phyloP scores from a whole-genome alignment of 2,329 filamentous ascomycete species.

The Pseudogymnoascus sp. region DNA sequence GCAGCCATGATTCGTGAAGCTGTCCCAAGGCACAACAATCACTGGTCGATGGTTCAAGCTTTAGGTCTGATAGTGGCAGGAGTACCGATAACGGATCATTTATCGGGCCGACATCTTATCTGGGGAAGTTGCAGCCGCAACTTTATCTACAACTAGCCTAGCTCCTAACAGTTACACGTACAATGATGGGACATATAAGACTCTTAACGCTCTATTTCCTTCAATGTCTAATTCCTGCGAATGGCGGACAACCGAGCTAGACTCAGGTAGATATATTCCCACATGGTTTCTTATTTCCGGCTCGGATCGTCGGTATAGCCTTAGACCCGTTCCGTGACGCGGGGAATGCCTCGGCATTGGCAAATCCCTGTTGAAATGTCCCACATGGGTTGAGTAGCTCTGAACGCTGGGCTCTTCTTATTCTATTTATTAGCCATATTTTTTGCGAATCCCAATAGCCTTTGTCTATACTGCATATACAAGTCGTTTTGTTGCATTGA shows the following conservation, averaged over 20 bases:
- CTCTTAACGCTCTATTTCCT: neutral
- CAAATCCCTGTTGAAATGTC: conserved; percentile 3
- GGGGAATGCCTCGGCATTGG: conserved; percentile 6
- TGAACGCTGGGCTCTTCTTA: neutral
- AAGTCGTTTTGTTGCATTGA: neutral
- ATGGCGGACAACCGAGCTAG: neutral
- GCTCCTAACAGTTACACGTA: neutral
- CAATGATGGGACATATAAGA: neutral
- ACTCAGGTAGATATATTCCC: neutral
- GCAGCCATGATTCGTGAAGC: conserved; percentile 36
- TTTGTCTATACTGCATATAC: neutral
- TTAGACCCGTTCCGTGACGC: neutral
- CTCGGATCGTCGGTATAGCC: neutral
- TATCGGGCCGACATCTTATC: neutral
- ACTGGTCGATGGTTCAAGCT: conserved; percentile 5
- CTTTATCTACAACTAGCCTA: neutral
- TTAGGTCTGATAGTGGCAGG: conserved; percentile 5
- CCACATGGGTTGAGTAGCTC: neutral
- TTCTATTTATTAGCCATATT: neutral
- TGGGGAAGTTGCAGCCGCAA: neutral
- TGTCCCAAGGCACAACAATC: conserved; percentile 14
- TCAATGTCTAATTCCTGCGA: neutral
- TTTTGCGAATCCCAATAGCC: neutral
- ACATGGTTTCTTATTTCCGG: neutral
- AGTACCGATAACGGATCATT: conserved; percentile 7